phyloP scores from a whole-genome alignment of 768 basidiomycete species.

The Obba rivulosa region DNA sequence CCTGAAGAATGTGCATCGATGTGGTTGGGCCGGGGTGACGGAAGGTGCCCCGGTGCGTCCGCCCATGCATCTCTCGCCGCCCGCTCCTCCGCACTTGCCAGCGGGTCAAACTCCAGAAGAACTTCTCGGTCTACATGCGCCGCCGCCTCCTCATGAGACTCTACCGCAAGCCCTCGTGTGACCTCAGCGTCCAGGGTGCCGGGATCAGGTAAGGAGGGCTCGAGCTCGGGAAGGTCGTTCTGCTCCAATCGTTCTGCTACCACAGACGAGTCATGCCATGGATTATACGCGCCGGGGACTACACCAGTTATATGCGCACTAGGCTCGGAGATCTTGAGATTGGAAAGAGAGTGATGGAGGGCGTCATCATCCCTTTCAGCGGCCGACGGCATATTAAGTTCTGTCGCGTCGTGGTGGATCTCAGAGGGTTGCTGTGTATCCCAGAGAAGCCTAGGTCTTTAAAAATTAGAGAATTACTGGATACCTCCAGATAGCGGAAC shows the following conservation, averaged over 20 bases:
- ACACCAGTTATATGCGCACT: background rate
- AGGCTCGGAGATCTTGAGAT: slow-evolving; percentile 5
- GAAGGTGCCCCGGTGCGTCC: slow-evolving; percentile 55
- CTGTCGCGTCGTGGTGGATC: no score
- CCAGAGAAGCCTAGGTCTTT: no score
- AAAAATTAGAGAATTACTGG: no score
- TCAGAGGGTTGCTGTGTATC: no score
- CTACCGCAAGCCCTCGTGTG: slow-evolving; percentile 31
- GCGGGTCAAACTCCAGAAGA: slow-evolving; percentile 65
- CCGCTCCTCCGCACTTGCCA: slow-evolving; percentile 50
- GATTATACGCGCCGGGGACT: slow-evolving; percentile 8
- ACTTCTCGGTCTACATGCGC: slow-evolving; percentile 28
- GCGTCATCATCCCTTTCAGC: slow-evolving; percentile 17
- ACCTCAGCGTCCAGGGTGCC: slow-evolving; percentile 36
- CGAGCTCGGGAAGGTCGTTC: background rate
- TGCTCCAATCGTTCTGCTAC: background rate
- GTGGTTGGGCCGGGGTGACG: slow-evolving; percentile 24
- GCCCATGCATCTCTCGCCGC: slow-evolving; percentile 65
- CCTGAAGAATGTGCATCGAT: background rate
- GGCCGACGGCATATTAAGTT: background rate
- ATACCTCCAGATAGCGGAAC: no score
- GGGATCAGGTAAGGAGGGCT: slow-evolving; percentile 35
- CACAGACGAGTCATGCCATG: slow-evolving; percentile 10
- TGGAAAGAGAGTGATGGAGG: slow-evolving; percentile 11
- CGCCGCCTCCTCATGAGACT: slow-evolving; percentile 6